A percentile compares a stretch with the other conserved stretches of the same genome.
Conservation (phyloP, 495 filamentous ascomycete species). For the Hyaloscypha bicolor region DNA sequence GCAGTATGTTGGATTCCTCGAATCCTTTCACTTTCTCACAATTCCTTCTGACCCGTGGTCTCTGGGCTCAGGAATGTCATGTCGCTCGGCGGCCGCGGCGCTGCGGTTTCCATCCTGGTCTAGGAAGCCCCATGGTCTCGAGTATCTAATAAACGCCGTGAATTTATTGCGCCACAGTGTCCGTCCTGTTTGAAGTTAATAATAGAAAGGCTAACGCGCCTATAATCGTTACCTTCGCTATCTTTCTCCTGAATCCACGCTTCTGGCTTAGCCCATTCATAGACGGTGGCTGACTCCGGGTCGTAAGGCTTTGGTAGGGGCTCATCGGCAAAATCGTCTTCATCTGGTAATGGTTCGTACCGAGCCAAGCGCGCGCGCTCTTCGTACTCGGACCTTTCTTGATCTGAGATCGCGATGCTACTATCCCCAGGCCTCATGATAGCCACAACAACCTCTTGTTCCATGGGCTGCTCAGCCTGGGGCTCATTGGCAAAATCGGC, state of each 20-base stretch:
- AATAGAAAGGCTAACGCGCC: not conserved
- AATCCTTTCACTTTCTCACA: no score
- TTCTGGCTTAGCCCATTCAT: slow-evolving; percentile 13
- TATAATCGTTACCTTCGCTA: slow-evolving; percentile 17
- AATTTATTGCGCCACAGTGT: slow-evolving; percentile 10
- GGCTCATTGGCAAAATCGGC: no score
- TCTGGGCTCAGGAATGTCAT: slow-evolving; percentile 4
- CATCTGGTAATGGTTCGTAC: no score
- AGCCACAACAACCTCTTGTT: no score
- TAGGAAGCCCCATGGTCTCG: slow-evolving; percentile 1
- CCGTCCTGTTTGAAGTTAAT: slow-evolving; percentile 15
- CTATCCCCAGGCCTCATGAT: no score
- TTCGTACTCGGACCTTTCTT: no score
- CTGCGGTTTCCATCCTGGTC: slow-evolving; percentile 12
- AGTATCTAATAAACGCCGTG: not conserved
- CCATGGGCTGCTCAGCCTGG: slow-evolving; percentile 8
- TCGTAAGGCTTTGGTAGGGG: slow-evolving; percentile 9
- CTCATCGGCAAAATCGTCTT: no score
- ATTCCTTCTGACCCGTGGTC: slow-evolving; percentile 5
- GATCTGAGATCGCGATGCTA: no score
- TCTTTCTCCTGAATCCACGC: slow-evolving; percentile 15
- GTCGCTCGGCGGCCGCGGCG: slow-evolving; percentile 14
- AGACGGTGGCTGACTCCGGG: slow-evolving; percentile 2
- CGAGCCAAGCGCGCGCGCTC: no score
- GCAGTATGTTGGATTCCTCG: slow-evolving; percentile 13